Percentiles rank a stretch among this genome's conserved stretches.
These are phyloP conservation scores for Lenzites betulinus DNA, from an alignment of 768 basidiomycete species.

Conservation along the genomic window DNA sequence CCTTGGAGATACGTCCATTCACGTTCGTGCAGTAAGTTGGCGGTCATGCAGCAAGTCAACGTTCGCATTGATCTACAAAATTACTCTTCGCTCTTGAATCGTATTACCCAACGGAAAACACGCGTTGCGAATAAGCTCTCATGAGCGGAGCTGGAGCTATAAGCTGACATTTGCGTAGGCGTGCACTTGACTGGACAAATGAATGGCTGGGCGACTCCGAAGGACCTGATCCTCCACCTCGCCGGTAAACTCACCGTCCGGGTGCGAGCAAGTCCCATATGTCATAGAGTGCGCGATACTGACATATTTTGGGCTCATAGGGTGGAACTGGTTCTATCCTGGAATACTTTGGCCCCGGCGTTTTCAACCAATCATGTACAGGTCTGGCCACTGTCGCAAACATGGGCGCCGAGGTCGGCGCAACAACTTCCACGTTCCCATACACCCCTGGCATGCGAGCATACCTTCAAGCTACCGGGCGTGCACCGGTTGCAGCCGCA, in stretches of 20 bases:
- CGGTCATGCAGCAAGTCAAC: too few relatives aligned
- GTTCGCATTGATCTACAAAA: too few relatives aligned
- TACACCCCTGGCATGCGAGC: constrained; percentile 88
- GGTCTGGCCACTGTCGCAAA: constrained; percentile 95
- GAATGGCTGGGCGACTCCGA: constrained; percentile 90
- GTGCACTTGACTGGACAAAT: constrained; percentile 87
- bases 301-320: constrained; percentile 38
- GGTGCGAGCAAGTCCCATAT: constrained; percentile 45
- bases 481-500: constrained; percentile 80
- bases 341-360: constrained; percentile 96
- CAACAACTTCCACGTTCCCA: constrained; percentile 98
- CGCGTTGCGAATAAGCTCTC: too few relatives aligned
- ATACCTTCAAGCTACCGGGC: constrained; percentile 89
- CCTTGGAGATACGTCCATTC: too few relatives aligned
- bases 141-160: too few relatives aligned
- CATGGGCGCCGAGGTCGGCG: constrained; percentile 99
- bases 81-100: too few relatives aligned
- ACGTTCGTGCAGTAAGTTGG: too few relatives aligned
- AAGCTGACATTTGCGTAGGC: constrained; percentile 45
- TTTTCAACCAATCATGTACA: constrained; percentile 90
- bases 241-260: constrained; percentile 93
- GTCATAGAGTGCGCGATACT: constrained; percentile 1
- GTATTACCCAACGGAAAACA: too few relatives aligned
- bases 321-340: constrained; percentile 96
- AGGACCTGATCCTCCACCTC: constrained; percentile 93